A percentile compares a stretch with the other conserved stretches of the same genome.
These are phyloP conservation scores for Colletotrichum caudatum DNA, from an alignment of 2,329 filamentous ascomycete genomes.

Conservation along the genomic window DNA sequence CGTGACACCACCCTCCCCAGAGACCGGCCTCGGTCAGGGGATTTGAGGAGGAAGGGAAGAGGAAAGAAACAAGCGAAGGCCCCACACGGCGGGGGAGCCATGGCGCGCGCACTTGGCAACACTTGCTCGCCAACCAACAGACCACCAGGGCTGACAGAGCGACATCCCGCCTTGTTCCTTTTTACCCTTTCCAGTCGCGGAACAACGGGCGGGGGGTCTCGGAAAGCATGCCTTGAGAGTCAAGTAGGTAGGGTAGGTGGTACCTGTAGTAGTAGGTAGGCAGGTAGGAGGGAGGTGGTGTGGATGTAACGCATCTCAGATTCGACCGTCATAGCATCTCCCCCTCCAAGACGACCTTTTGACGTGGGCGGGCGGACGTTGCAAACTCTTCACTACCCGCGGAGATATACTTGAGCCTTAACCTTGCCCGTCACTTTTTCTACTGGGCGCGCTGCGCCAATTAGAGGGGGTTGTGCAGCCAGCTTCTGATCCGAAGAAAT, in stretches of 20 bases:
- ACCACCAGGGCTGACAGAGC: conserved; percentile 4
- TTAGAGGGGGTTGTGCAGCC: conserved; percentile 22
- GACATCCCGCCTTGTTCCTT: neutral
- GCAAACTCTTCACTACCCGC: conserved; percentile 6
- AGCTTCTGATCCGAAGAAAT: conserved; percentile 28
- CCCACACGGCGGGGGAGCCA: conserved; percentile 2
- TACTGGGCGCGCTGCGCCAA: neutral
- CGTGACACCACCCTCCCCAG: conserved; percentile 35
- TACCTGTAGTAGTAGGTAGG: too few relatives aligned
- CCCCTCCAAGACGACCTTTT: neutral
- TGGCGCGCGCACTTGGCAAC: conserved; percentile 8
- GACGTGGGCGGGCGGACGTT: conserved; percentile 21
- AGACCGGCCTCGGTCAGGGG: conserved; percentile 37
- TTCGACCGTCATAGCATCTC: conserved; percentile 2
- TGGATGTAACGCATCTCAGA: conserved; percentile 10
- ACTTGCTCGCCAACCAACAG: conserved; percentile 10
- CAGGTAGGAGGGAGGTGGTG: neutral
- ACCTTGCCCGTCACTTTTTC: conserved; percentile 11
- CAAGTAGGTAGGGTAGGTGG: neutral
- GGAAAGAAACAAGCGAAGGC: neutral
- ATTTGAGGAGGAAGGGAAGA: neutral
- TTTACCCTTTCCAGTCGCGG: conserved; percentile 2
- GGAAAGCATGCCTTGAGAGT: conserved; percentile 31
- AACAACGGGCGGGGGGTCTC: conserved; percentile 12
- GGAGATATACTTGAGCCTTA: conserved; percentile 13